These are phyloP conservation scores for Macrolepiota dolichaula DNA, from an alignment of 768 basidiomycete species.

Conservation along the genomic window DNA sequence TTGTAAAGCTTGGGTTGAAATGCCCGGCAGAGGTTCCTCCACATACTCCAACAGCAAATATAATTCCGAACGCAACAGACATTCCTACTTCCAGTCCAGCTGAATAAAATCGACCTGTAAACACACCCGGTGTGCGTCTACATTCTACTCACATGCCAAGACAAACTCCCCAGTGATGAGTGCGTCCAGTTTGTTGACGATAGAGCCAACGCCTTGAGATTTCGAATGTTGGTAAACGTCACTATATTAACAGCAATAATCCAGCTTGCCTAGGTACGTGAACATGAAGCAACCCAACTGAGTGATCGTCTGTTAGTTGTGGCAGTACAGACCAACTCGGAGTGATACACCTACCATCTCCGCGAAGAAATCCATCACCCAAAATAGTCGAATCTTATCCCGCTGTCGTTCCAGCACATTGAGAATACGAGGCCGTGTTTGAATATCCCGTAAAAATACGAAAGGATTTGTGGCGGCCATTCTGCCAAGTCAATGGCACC, in stretches of 20 bases:
- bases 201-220: neutral
- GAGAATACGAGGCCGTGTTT: neutral
- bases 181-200: neutral
- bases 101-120: neutral
- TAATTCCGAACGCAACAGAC: constrained; percentile 14
- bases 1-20: constrained; percentile 14
- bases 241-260: neutral
- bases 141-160: neutral
- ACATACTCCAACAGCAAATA: constrained; percentile 12
- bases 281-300: constrained; percentile 1
- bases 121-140: neutral
- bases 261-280: neutral
- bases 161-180: neutral
- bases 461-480: neutral
- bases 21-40: constrained; percentile 15
- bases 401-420: neutral
- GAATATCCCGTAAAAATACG: neutral
- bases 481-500: neutral
- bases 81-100: neutral
- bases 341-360: constrained; percentile 2
- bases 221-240: neutral
- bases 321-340: neutral
- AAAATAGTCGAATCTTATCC: neutral
- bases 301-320: neutral
- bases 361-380: constrained; percentile 1